These are phyloP conservation scores for Xylaria acuta DNA, from an alignment of 495 filamentous ascomycete species.

Conservation along the genomic window DNA sequence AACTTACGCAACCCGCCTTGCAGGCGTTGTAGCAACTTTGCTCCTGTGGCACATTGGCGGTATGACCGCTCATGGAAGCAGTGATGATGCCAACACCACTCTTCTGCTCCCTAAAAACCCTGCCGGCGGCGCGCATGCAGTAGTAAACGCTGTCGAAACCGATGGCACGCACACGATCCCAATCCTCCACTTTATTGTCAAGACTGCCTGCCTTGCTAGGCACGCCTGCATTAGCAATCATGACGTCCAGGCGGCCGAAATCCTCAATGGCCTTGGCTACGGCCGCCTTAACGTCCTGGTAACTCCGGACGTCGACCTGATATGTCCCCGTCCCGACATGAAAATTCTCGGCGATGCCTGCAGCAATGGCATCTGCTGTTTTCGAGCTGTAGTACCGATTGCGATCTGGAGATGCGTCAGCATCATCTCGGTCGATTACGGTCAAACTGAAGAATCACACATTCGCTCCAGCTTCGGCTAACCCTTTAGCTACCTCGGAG, in stretches of 20 bases:
- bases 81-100: conserved; percentile 69
- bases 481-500: conserved; percentile 74
- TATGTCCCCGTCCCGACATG: conserved; percentile 72
- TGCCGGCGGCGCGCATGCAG: conserved; percentile 71
- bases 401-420: conserved; percentile 12
- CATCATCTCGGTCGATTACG: background rate
- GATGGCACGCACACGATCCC: conserved; percentile 71
- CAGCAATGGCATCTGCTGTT: conserved; percentile 69
- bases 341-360: conserved; percentile 63
- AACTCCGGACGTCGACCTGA: conserved; percentile 62
- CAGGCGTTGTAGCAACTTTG: conserved; percentile 83
- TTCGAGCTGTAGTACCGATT: conserved; percentile 54
- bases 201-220: conserved; percentile 68
- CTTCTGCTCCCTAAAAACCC: conserved; percentile 67
- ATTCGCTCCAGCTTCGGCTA: conserved; percentile 75
- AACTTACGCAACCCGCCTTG: conserved; percentile 63
- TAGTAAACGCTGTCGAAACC: conserved; percentile 70
- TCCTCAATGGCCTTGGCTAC: conserved; percentile 78
- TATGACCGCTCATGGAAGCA: conserved; percentile 72
- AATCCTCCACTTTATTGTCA: conserved; percentile 68
- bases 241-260: conserved; percentile 83
- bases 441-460: conserved; percentile 70
- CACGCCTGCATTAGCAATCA: conserved; percentile 75
- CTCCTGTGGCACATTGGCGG: conserved; percentile 80
- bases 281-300: conserved; percentile 68